These are phyloP conservation scores for Ceratocystis albifundus DNA, from an alignment of 2,329 filamentous ascomycete genomes.

Conservation along the genomic window DNA sequence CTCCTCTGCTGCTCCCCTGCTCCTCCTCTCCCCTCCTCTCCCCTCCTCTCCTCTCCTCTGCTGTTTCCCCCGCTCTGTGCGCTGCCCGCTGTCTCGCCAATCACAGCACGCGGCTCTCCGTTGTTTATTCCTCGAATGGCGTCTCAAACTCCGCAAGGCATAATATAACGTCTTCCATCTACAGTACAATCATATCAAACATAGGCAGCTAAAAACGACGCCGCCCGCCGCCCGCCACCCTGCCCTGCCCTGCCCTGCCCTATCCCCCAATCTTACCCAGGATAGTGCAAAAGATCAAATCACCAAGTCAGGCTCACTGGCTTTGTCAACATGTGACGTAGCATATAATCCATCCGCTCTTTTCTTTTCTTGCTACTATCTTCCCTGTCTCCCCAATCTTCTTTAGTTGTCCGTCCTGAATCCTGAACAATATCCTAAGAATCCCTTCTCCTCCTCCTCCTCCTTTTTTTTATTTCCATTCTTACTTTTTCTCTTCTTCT, in stretches of 20 bases:
- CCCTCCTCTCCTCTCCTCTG: neutral
- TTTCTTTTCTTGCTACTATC: neutral
- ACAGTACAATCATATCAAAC: too few species aligned
- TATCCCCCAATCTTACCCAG: too few species aligned
- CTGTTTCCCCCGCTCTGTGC: neutral
- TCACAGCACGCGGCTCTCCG: neutral
- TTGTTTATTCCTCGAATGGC: neutral
- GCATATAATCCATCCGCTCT: neutral
- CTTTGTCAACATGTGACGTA: neutral
- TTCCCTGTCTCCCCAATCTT: neutral
- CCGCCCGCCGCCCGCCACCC: too few species aligned
- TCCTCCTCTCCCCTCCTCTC: neutral
- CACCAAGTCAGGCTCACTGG: too few species aligned
- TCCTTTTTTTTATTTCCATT: too few species aligned
- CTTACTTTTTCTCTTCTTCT: too few species aligned
- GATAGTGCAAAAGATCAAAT: too few species aligned
- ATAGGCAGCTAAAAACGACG: too few species aligned
- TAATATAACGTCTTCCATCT: too few species aligned
- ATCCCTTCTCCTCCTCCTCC: neutral
- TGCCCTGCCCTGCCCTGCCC: too few species aligned
- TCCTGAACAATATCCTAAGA: constrained; percentile 3
- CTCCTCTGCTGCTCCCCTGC: too few species aligned
- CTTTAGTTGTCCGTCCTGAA: constrained; percentile 10
- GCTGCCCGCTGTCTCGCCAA: neutral
- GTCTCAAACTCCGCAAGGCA: neutral